Conservation (phyloP, 495 filamentous ascomycete species). For the Platismatia glauca region DNA sequence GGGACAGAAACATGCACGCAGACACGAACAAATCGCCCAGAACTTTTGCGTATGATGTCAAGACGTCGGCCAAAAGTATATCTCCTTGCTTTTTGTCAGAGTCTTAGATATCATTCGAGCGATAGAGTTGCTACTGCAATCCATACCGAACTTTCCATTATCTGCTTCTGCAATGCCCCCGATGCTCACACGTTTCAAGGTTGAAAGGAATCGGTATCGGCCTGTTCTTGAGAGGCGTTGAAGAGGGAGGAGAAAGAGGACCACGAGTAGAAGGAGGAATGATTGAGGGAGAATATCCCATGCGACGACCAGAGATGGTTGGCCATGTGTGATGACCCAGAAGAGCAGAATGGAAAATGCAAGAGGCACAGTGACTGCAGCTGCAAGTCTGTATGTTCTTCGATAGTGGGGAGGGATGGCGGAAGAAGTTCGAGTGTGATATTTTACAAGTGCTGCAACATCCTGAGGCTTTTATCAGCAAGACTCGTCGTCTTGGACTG, state of each 20-base stretch:
- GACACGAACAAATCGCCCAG: conserved; percentile 82
- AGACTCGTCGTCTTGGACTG: not conserved
- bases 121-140: not conserved
- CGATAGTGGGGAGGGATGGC: conserved; percentile 62
- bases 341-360: conserved; percentile 63
- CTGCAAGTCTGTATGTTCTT: conserved; percentile 75
- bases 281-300: conserved; percentile 77
- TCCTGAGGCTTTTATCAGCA: conserved; percentile 44
- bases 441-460: conserved; percentile 69
- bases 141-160: conserved; percentile 71
- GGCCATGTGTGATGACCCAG: conserved; percentile 68
- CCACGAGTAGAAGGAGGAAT: conserved; percentile 60
- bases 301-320: conserved; percentile 53
- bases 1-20: conserved; percentile 77
- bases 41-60: conserved; percentile 90
- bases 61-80: conserved; percentile 83
- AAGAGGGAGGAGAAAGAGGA: conserved; percentile 64
- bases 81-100: conserved; percentile 36
- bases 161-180: conserved; percentile 72
- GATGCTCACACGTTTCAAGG: conserved; percentile 61
- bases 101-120: not conserved
- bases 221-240: conserved; percentile 61
- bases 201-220: conserved; percentile 63
- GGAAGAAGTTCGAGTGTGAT: conserved; percentile 57
- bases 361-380: conserved; percentile 61